Base-by-base conservation (phyloP, 108 stramenopile species). In the Conticribra weissflogii region DNA sequence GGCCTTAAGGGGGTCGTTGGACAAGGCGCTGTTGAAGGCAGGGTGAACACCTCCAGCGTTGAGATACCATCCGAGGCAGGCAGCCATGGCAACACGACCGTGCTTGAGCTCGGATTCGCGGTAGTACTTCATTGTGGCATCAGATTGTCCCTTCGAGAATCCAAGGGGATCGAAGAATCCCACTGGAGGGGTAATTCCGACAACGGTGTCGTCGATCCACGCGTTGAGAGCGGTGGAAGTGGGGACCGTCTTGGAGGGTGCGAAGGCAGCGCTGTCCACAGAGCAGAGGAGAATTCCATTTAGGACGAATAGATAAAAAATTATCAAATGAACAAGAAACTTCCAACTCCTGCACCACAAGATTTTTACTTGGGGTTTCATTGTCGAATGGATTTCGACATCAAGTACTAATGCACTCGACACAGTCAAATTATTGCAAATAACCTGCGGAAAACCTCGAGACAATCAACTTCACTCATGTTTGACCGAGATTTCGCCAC, bases 21-120 rank as follows among this genome's bases (percentile, higher is more conserved):
- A 81, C 34, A 96, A 79, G 15, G 68, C 71, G 49, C 81, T 83
- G 89, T 91, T 82, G 79, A 93, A 93, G 45, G 95, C 92, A 21
- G 92, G 92, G 82, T 96, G 92, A 57, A 90, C 88, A 30, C 95
- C 95, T 22, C 84, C 88, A 41, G 92, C 95, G 53, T 87, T 90
- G 47, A 96, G 79, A 78, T 95, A 89, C 93, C 95, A 96, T 77
- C 97, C 97, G 49, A 97, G 84, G 64, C 94, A 92, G 45, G 97
- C 97, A 63, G 96, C 95, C 97, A 98, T 98, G 74, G 96, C 88
- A 63, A 98, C 94, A 66, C 97, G 91, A 45, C 97, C 97, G 89
- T 98, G 94, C 85, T 98, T 98, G 61, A 98, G 84, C 81, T 98
- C 97, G 45, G 96, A 81, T 65, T 96, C 97, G 63, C 96, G 90